Percentiles rank a stretch among this genome's conserved stretches.
Evolutionary conservation across 257 asterid genomes (phyloP).

Genomic region (Eucommia ulmoides): DNA sequence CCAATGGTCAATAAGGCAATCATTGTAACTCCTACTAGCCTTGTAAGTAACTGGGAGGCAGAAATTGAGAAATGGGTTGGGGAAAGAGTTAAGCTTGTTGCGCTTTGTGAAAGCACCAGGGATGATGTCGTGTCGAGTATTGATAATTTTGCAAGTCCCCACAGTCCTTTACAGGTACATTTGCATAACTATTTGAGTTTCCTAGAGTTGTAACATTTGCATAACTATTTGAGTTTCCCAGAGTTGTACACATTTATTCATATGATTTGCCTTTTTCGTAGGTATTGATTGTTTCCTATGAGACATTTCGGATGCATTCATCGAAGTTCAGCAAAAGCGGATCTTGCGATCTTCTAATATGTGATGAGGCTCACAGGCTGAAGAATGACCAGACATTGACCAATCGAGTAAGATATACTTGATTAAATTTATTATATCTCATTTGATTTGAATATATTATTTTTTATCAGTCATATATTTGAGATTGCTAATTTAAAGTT

Average conservation of each 20-base stretch:
- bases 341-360: conserved; percentile 93
- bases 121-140: conserved; percentile 80
- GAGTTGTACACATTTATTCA: too few relatives aligned
- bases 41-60: conserved; percentile 96
- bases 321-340: conserved; percentile 58
- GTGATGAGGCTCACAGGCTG: conserved; percentile 97
- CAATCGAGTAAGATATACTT: conserved; percentile 65
- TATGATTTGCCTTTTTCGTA: conserved; percentile 17
- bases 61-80: conserved; percentile 96
- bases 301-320: conserved; percentile 94
- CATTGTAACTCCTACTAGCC: conserved; percentile 94
- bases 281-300: conserved; percentile 92
- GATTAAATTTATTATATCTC: conserved; percentile 4
- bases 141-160: conserved; percentile 44
- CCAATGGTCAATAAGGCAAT: conserved; percentile 84
- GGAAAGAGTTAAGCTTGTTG: conserved; percentile 84
- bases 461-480: conserved; percentile 3
- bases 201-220: conserved; percentile 7
- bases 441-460: neutral
- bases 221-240: conserved; percentile 10
- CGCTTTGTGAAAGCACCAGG: conserved; percentile 89
- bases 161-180: conserved; percentile 53
- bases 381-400: conserved; percentile 94
- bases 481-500: conserved; percentile 15
- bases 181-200: conserved; percentile 10